Percentiles rank a stretch among this genome's conserved stretches.
phyloP scores from a whole-genome alignment of 169 alveolate genomes.

The Eimeria nieschulzi region DNA sequence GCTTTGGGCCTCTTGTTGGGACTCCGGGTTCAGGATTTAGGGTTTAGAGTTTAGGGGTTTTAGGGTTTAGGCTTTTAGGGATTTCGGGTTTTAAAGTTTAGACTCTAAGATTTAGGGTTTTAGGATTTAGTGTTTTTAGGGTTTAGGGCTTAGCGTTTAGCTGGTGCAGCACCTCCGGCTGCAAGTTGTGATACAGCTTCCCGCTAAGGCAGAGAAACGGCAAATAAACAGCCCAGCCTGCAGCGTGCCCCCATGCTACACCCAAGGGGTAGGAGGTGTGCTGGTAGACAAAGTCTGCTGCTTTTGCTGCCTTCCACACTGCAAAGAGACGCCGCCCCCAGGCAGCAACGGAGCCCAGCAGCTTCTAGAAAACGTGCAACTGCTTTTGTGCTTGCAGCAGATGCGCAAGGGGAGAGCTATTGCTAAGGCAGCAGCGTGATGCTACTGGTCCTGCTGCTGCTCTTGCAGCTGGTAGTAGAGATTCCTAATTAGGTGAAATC shows the following conservation, averaged over 20 bases:
- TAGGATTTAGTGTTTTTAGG: too few species aligned
- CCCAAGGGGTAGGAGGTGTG: conserved; percentile 13
- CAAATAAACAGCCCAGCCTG: neutral
- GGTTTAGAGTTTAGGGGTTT: too few species aligned
- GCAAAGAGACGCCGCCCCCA: neutral
- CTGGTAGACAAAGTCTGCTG: conserved; percentile 4
- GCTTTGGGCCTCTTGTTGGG: too few species aligned
- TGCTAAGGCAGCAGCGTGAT: neutral
- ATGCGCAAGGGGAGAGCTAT: neutral
- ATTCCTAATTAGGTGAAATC: neutral
- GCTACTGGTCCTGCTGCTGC: neutral
- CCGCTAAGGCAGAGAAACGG: neutral
- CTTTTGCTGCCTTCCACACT: neutral
- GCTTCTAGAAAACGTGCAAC: neutral
- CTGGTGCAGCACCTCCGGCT: conserved; percentile 19
- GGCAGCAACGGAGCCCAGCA: neutral
- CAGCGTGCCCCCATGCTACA: conserved; percentile 14
- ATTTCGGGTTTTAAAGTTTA: too few species aligned
- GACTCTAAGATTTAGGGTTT: too few species aligned
- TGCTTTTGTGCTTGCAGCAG: neutral
- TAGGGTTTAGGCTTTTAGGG: too few species aligned
- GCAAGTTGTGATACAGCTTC: neutral
- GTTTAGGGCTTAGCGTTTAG: neutral
- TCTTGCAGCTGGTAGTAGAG: neutral
- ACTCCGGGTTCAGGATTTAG: too few species aligned